Evolutionary conservation across 2,329 filamentous ascomycete genomes (phyloP), one percentile per base, ranked within the genome.

Genomic region (Epichloe brachyelytri): DNA sequence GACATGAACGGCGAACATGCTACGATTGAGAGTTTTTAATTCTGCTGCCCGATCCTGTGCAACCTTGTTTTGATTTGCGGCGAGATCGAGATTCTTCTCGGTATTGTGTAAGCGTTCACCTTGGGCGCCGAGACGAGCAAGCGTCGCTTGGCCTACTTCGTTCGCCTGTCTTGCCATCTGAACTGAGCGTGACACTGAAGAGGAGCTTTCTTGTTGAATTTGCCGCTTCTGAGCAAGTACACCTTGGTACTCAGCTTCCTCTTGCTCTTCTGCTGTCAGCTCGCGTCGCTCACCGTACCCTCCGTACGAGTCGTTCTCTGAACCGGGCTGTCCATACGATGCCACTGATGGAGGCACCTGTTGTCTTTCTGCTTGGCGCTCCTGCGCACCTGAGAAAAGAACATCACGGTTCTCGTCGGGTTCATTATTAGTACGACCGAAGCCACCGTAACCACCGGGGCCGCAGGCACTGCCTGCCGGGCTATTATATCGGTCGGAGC

Each of bases 1-100:
- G 26, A 90, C 83, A 61, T 89, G 85, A 20, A 90, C 79, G 5
- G 87, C 86, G 62, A 95, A 95, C 88, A 96, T 95, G 71, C 84
- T 89, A 55, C 85, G 76, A 68, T 96, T 95, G 47, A 94, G 73
- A 1, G 80, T 87, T 71, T 91, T 91, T 38, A 96, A 72, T 63
- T 95, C 88, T 46, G 82, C 79, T 1, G 88, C 85, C 59, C 87
- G 86, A 57, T 90, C 87, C 58, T 89, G 83, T 0, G 87, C 86
- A 53, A 86, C 72, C 52, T 81, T 79, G 59, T 86, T 87, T 63
- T 89, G 83, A 56, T 83, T 84, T n/a, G 79, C 71, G 4, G 88
- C 85, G 56, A 87, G 74, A 59, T 95, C 88, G 52, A 96, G 75
- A 60, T 91, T 88, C 66, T 80, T 80, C 66, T 95, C 87, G 0